Conservation (phyloP, 2,329 filamentous ascomycete species). For the Orbilia blumenaviensis region DNA sequence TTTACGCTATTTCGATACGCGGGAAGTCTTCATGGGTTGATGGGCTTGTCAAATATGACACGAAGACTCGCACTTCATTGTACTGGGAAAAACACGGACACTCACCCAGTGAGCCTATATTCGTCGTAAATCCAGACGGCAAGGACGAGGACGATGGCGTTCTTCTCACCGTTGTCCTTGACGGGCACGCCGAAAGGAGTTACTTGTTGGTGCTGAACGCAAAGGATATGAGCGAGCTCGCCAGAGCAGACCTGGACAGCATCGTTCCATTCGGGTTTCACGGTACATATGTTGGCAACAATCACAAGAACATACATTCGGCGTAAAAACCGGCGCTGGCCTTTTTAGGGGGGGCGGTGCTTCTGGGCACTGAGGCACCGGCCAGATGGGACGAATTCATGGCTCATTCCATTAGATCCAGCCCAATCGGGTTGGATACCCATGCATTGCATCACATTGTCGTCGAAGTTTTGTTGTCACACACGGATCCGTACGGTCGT, state of each 20-base stretch:
- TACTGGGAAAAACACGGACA: slow-evolving; percentile 71
- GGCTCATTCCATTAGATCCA: not conserved
- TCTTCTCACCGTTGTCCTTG: slow-evolving; percentile 71
- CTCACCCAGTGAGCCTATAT: slow-evolving; percentile 75
- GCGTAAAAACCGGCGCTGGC: no score
- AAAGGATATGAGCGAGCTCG: slow-evolving; percentile 70
- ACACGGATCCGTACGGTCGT: no score
- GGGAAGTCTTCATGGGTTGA: slow-evolving; percentile 71
- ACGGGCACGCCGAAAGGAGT: slow-evolving; percentile 67
- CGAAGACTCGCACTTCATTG: slow-evolving; percentile 65
- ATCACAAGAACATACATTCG: slow-evolving; percentile 21
- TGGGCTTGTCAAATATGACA: slow-evolving; percentile 72
- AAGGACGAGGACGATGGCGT: slow-evolving; percentile 69
- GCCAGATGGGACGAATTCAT: not conserved
- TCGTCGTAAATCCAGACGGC: slow-evolving; percentile 64
- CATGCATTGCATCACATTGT: not conserved
- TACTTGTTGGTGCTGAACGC: slow-evolving; percentile 75
- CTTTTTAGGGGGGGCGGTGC: no score
- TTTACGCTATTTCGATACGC: slow-evolving; percentile 69
- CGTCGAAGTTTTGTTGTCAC: not conserved
- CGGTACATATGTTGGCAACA: slow-evolving; percentile 64
- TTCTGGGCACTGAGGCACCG: no score
- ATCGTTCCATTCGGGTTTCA: slow-evolving; percentile 73
- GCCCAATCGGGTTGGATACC: not conserved
- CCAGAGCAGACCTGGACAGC: slow-evolving; percentile 71